Evolutionary conservation across 2,329 filamentous ascomycete species (phyloP).

Genomic region (Nemania serpens): DNA sequence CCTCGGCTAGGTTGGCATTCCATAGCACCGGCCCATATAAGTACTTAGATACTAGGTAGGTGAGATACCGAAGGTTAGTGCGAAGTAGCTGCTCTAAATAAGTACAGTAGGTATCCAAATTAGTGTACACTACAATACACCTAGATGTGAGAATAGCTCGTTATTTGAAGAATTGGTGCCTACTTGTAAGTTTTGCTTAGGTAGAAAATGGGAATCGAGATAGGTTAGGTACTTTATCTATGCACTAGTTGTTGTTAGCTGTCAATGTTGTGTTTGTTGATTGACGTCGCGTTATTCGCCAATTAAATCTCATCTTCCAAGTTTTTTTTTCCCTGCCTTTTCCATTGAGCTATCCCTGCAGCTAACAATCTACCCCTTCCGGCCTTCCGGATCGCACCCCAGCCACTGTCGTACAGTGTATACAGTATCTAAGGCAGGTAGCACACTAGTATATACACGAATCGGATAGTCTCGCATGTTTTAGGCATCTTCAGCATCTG

Average conservation of each 20-base stretch:
- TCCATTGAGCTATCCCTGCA: constrained; percentile 10
- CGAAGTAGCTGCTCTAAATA: too few relatives aligned
- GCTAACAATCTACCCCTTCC: constrained; percentile 14
- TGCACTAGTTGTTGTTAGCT: too few relatives aligned
- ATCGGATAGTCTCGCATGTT: neutral
- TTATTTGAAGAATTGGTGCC: too few relatives aligned
- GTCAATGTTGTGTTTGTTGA: neutral
- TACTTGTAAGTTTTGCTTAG: too few relatives aligned
- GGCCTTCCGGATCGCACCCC: constrained; percentile 23
- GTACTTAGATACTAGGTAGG: neutral
- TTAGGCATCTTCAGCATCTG: neutral
- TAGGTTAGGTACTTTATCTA: too few relatives aligned
- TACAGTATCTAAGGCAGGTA: too few relatives aligned
- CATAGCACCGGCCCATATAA: constrained; percentile 7
- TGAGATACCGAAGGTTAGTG: too few relatives aligned
- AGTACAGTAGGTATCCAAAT: too few relatives aligned
- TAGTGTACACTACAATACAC: too few relatives aligned
- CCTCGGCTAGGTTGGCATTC: constrained; percentile 17
- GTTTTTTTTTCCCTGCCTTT: constrained; percentile 1
- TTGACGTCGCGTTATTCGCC: constrained; percentile 13
- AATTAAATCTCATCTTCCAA: constrained; percentile 20
- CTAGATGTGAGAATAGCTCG: too few relatives aligned
- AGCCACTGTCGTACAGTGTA: neutral
- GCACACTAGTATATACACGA: too few relatives aligned
- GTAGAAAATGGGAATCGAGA: too few relatives aligned